Evolutionary conservation across 83 land plant genomes (phyloP).

Genomic region (Isoetes engelmannii): DNA sequence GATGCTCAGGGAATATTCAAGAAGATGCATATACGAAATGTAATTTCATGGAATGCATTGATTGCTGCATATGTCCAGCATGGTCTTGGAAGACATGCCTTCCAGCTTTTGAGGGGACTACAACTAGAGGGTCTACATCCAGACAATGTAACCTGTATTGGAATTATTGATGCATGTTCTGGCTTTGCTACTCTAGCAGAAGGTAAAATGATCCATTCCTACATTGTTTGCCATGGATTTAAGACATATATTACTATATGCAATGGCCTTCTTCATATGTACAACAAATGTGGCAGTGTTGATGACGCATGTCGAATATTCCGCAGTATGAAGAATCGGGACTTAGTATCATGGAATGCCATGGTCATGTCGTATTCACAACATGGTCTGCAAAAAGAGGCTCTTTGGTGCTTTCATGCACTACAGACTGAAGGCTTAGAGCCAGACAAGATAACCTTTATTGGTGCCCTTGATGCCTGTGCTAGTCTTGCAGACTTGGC

Average conservation of each 20-base stretch:
- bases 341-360: conserved; percentile 10
- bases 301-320: conserved; percentile 1
- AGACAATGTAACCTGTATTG: not conserved
- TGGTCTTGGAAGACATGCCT: not conserved
- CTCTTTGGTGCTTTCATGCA: not conserved
- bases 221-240: not conserved
- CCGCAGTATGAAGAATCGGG: not conserved
- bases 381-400: conserved; percentile 2
- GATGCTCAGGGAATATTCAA: not conserved
- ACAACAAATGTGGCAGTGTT: conserved; percentile 7
- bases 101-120: not conserved
- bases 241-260: not conserved
- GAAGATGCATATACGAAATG: not conserved
- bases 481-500: conserved; percentile 4
- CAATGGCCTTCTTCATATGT: conserved; percentile 10
- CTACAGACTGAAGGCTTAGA: not conserved
- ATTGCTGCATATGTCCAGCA: conserved; percentile 6
- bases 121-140: not conserved
- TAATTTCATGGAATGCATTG: conserved; percentile 12
- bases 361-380: not conserved
- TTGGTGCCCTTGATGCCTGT: conserved; percentile 9
- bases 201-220: not conserved
- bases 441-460: conserved; percentile 10
- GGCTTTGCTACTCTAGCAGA: not conserved
- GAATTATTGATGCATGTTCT: conserved; percentile 9